Percentiles rank a stretch among this genome's conserved stretches.
These are phyloP conservation scores for Cladosporium austrohemisphaericum DNA, from an alignment of 2,329 filamentous ascomycete species.

Conservation along the genomic window DNA sequence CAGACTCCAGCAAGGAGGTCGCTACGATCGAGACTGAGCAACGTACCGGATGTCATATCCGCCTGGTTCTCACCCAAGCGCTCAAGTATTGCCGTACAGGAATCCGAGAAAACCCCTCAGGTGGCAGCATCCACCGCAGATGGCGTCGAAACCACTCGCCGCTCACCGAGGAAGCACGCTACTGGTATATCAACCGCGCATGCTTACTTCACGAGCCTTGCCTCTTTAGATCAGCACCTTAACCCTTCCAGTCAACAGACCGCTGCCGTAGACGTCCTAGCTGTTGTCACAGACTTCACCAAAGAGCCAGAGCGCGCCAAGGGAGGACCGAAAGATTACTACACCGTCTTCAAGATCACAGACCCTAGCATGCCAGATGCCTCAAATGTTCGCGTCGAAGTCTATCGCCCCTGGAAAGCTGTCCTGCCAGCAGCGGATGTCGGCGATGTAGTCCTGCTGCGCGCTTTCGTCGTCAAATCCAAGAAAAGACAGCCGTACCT, in stretches of 20 bases:
- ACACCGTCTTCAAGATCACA: conserved; percentile 40
- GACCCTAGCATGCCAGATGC: conserved; percentile 32
- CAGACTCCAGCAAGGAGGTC: conserved; percentile 26
- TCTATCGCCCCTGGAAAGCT: conserved; percentile 42
- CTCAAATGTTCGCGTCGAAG: conserved; percentile 33
- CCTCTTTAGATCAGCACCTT: conserved; percentile 36
- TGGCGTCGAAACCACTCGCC: conserved; percentile 32
- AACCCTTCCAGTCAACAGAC: conserved; percentile 40
- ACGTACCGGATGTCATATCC: conserved; percentile 34
- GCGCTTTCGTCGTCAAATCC: conserved; percentile 42
- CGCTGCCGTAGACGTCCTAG: conserved; percentile 46
- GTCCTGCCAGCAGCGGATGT: conserved; percentile 39
- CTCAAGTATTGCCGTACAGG: conserved; percentile 16
- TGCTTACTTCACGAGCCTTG: conserved; percentile 46
- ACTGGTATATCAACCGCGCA: conserved; percentile 17
- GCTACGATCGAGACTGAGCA: conserved; percentile 26
- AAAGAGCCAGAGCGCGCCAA: conserved; percentile 36
- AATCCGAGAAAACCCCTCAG: conserved; percentile 12
- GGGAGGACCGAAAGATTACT: conserved; percentile 43
- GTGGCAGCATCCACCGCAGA: neutral
- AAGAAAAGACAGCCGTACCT: conserved; percentile 36
- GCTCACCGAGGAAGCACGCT: conserved; percentile 26
- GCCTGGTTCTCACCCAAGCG: conserved; percentile 35
- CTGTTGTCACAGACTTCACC: conserved; percentile 37
- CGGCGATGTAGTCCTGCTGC: conserved; percentile 45